These are phyloP conservation scores for Xylariaceae sp. DNA, from an alignment of 2,329 filamentous ascomycete species.

Conservation along the genomic window DNA sequence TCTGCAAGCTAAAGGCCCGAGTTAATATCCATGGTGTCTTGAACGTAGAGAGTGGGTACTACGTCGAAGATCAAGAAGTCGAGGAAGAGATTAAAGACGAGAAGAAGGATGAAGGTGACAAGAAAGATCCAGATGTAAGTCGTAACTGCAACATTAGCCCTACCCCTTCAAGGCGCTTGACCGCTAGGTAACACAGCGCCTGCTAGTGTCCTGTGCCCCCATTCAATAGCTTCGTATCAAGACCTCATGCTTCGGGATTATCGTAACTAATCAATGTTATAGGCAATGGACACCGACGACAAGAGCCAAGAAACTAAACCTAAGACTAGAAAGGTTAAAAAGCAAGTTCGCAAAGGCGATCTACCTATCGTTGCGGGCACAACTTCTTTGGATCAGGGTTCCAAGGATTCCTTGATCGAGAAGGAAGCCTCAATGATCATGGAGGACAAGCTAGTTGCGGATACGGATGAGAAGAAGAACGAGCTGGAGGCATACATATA, in stretches of 20 bases:
- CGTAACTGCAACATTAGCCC: neutral
- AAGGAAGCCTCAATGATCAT: conserved; percentile 90
- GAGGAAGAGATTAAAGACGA: conserved; percentile 89
- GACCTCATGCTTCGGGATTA: neutral
- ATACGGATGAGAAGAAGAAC: conserved; percentile 99
- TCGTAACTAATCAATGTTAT: conserved; percentile 29
- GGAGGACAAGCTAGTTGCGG: conserved; percentile 97
- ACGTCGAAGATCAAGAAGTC: conserved; percentile 95
- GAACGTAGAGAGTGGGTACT: conserved; percentile 96
- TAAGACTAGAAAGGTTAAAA: conserved; percentile 97
- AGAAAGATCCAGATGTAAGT: conserved; percentile 77
- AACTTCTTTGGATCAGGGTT: conserved; percentile 70
- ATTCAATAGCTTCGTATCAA: no score
- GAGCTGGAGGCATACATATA: conserved; percentile 98
- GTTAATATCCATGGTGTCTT: conserved; percentile 95
- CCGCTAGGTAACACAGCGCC: no score
- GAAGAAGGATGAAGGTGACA: conserved; percentile 53
- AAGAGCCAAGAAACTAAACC: conserved; percentile 65
- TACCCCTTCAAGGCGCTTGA: neutral
- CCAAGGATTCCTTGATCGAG: conserved; percentile 73
- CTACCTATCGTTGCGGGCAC: conserved; percentile 85
- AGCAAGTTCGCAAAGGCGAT: conserved; percentile 97
- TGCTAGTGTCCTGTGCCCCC: no score
- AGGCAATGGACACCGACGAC: conserved; percentile 86
- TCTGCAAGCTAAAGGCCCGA: conserved; percentile 98